phyloP scores from a whole-genome alignment of 2,329 filamentous ascomycete species.

The Nemania sp. region DNA sequence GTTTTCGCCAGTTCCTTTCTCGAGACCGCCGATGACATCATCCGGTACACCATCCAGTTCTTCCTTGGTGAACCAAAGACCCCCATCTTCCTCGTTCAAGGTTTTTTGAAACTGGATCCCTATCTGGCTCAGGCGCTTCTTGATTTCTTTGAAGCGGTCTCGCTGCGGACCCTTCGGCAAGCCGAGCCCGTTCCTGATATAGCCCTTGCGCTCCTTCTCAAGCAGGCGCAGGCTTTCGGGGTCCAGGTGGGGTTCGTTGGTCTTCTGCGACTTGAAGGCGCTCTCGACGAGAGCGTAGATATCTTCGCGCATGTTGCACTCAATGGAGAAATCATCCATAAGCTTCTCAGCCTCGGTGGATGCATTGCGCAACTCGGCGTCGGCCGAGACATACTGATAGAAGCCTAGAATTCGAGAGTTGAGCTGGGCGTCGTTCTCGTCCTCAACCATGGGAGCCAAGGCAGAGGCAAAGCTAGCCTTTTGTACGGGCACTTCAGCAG shows the following conservation, averaged over 20 bases:
- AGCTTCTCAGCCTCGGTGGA: constrained; percentile 76
- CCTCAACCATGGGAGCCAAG: constrained; percentile 68
- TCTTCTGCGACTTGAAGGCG: constrained; percentile 59
- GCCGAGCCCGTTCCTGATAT: constrained; percentile 74
- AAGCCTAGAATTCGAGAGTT: constrained; percentile 71
- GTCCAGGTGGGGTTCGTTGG: constrained; percentile 59
- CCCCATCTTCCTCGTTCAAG: constrained; percentile 81
- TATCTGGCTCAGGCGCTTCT: constrained; percentile 75
- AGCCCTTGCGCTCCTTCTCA: constrained; percentile 77
- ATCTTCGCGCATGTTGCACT: constrained; percentile 80
- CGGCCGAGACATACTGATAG: constrained; percentile 76
- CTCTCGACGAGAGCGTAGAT: constrained; percentile 70
- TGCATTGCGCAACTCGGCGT: constrained; percentile 71
- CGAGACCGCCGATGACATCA: constrained; percentile 67
- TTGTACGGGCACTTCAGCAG: constrained; percentile 58
- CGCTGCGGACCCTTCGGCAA: constrained; percentile 70
- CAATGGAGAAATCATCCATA: constrained; percentile 76
- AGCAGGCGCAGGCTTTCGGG: constrained; percentile 72
- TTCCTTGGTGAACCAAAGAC: constrained; percentile 74
- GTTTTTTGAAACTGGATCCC: constrained; percentile 78
- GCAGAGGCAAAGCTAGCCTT: constrained; percentile 59
- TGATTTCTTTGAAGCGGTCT: constrained; percentile 84
- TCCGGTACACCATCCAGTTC: constrained; percentile 75
- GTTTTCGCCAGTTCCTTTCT: constrained; percentile 72
- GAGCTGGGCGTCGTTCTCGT: constrained; percentile 67